phyloP scores from a whole-genome alignment of 331 rosid species.

The Malus hybrid region DNA sequence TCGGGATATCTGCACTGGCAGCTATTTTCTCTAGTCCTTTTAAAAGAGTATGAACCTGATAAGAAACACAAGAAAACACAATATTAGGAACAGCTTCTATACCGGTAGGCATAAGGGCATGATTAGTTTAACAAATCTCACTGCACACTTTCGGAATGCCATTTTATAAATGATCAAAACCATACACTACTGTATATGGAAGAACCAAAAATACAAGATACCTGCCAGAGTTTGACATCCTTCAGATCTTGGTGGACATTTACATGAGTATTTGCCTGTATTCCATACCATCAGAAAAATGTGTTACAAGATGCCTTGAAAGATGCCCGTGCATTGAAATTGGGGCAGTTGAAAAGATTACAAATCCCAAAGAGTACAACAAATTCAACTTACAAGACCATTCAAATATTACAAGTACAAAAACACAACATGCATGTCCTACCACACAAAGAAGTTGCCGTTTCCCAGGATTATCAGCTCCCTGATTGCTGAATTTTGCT shows the following conservation, averaged over 20 bases:
- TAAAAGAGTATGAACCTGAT: constrained; percentile 83
- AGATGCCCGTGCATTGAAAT: not conserved
- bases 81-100: not conserved
- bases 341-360: not conserved
- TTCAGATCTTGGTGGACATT: constrained; percentile 79
- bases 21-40: constrained; percentile 99
- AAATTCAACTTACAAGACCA: not conserved
- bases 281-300: constrained; percentile 12
- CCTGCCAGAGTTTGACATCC: constrained; percentile 99
- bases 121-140: no score
- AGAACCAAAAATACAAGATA: constrained; percentile 14
- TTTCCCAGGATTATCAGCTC: constrained; percentile 85
- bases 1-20: constrained; percentile 97
- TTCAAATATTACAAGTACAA: not conserved
- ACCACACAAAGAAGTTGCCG: constrained; percentile 99
- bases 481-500: constrained; percentile 85
- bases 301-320: constrained; percentile 3
- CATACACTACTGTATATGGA: not conserved
- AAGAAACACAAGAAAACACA: constrained; percentile 7
- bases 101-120: no score
- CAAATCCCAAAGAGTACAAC: not conserved
- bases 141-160: not conserved
- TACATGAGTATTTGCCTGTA: constrained; percentile 93
- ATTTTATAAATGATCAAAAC: not conserved
- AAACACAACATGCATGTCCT: not conserved